Conservation (phyloP, 768 basidiomycete species). For the Polyporus arcularius region DNA sequence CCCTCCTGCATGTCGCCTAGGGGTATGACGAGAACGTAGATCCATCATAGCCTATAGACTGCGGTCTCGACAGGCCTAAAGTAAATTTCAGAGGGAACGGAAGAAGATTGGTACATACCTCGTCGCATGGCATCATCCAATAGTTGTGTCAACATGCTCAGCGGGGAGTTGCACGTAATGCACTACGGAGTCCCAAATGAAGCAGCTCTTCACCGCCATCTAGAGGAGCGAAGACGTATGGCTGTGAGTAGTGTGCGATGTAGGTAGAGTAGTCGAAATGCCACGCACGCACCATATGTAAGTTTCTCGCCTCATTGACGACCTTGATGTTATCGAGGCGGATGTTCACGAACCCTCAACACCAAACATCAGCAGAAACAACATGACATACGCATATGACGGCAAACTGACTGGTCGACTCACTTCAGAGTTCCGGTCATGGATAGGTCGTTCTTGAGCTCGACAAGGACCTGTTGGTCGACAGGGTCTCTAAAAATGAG, state of each 20-base stretch:
- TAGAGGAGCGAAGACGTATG: constrained; percentile 31
- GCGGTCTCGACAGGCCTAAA: too few species aligned
- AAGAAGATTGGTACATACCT: too few species aligned
- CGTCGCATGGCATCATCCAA: too few species aligned
- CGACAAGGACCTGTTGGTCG: too few species aligned
- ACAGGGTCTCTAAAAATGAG: too few species aligned
- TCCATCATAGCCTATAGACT: too few species aligned
- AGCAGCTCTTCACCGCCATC: constrained; percentile 99
- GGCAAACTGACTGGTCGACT: constrained; percentile 72
- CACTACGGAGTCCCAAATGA: constrained; percentile 97
- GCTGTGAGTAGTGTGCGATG: constrained; percentile 19
- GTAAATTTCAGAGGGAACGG: too few species aligned
- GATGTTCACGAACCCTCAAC: constrained; percentile 82
- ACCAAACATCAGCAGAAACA: too few species aligned
- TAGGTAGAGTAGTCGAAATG: too few species aligned
- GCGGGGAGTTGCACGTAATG: constrained; percentile 95
- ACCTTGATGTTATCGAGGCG: constrained; percentile 92
- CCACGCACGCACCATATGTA: constrained; percentile 71
- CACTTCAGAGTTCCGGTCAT: too few species aligned
- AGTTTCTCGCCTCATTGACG: constrained; percentile 83
- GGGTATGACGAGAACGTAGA: not conserved
- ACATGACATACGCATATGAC: not conserved
- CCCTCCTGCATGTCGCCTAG: too few species aligned
- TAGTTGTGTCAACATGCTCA: constrained; percentile 22
- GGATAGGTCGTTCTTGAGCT: too few species aligned